Base-by-base conservation (phyloP, 2,329 filamentous ascomycete species). In the Eurotiales sp. region DNA sequence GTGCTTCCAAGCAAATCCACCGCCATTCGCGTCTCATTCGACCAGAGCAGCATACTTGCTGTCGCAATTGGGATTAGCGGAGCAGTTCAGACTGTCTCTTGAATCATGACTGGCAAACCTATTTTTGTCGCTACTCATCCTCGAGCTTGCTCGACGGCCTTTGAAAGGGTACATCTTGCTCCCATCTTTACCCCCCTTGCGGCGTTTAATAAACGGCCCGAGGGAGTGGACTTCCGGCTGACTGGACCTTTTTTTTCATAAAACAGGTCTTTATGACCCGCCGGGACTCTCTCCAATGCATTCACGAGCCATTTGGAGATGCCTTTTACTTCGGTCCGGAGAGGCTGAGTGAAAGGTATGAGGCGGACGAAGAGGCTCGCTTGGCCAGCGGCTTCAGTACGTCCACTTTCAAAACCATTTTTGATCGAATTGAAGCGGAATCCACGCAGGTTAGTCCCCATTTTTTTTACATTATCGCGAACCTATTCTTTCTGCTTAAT, bases 251-350 rank as follows among this genome's bases (percentile, higher is more conserved):
- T n/a, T n/a, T n/a, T n/a, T n/a, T n/a, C n/a, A n/a, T 11, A 27
- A 17, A 23, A 14, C 59, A 93, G 88, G 91, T 97, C 58, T 97
- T 99, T 72, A 96, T 97, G 92, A 96, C 91, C 61, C 87, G 90
- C 60, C 82, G 82, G 61, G 86, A 95, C 64, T 84, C 79, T 49
- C 80, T 97, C 54, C 79, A 86, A 62, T 95, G 89, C 67, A 79
- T 93, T 61, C 93, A 97, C 70, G 93, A 99, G 75, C 93, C 93
- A 4, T 97, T 97, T 72, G 92, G 92, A 49, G 93, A 97, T 72
- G 88, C 91, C 55, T 97, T 92, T 68, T 97, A 97, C 75, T 97
- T 87, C 66, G 92, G 93, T 47, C 91, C 92, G 6, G 93, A 99
- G 74, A 82, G 89, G 60, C 79, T 97, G 60, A 85, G 87, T 63